Base-by-base conservation (phyloP, 2,329 filamentous ascomycete species). In the Monilinia vaccinii-corymbosi region DNA sequence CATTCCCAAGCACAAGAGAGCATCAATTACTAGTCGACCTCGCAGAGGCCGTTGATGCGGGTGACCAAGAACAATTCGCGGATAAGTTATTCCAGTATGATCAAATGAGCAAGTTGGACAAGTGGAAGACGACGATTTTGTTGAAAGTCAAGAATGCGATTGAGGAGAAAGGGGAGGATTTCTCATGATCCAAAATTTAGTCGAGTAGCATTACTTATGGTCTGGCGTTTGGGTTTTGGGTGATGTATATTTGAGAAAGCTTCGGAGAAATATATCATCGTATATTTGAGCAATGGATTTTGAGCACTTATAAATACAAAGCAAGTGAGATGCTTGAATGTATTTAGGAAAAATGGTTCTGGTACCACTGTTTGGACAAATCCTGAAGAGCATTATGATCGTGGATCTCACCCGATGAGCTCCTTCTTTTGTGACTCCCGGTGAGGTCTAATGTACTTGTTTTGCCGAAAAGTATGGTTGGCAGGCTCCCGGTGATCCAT, bases 111-210 rank as follows among this genome's bases (percentile, higher is more conserved):
- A 94, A 94, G 79, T 77, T 97, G 70, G 92, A 97, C 72, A 94
- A 93, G 78, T 97, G 93, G 93, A 96, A 97, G 87, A 96, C 89
- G 55, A 89, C 87, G 36, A 78, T 96, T 61, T 75, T 96, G 64
- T 77, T 96, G 70, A 83, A 85, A 67, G 81, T 97, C 70, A 97
- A 97, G 85, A 86, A 86, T 69, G 80, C 80, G 58, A 95, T 96
- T 68, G 87, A 93, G 75, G 81, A 84, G 71, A 78, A 80, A 65
- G 83, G 78, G 45, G 85, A 88, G 65, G 85, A 88, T 69, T 88
- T 88, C 69, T 86, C 85, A 63, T 88, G 59, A 61, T 50, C 21
- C 28, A 42, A 10, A n/a, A 25, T 40, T 23, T 4, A 23, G n/a
- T 51, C 23, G 42, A 38, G 40, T 44, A 55, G 38, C 44, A 21